A percentile compares a stretch with the other conserved stretches of the same genome.
phyloP scores from a whole-genome alignment of 2,329 filamentous ascomycete species.

The Dryadomyces quercivorus region DNA sequence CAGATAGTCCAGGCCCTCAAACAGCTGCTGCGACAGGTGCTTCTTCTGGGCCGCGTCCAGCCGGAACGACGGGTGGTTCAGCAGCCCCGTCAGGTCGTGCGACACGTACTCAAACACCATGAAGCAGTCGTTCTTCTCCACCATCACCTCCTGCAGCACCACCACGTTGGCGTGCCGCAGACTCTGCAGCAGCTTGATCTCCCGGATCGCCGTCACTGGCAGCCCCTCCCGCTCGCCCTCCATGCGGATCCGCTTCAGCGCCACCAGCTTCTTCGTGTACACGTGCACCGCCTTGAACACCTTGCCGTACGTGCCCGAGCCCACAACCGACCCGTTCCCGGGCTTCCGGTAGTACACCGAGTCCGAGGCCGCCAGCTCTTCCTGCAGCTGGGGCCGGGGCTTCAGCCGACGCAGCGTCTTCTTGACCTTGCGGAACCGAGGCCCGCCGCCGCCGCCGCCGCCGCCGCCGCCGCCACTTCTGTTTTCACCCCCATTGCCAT shows the following conservation, averaged over 20 bases:
- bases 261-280: slow-evolving; percentile 75
- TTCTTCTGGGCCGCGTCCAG: slow-evolving; percentile 82
- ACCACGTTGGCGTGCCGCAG: slow-evolving; percentile 75
- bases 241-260: slow-evolving; percentile 86
- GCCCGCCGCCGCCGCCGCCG: slow-evolving; percentile 18
- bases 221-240: slow-evolving; percentile 86
- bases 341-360: slow-evolving; percentile 93
- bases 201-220: slow-evolving; percentile 78
- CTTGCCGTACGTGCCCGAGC: slow-evolving; percentile 90
- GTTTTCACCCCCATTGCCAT: not conserved
- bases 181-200: slow-evolving; percentile 85
- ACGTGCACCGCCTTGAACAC: slow-evolving; percentile 90
- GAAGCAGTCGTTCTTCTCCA: slow-evolving; percentile 96
- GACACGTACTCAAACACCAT: slow-evolving; percentile 99
- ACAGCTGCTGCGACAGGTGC: slow-evolving; percentile 82
- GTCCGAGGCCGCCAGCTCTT: slow-evolving; percentile 65
- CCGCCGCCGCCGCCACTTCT: slow-evolving; percentile 6
- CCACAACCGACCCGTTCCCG: slow-evolving; percentile 93
- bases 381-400: slow-evolving; percentile 54
- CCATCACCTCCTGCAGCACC: slow-evolving; percentile 83
- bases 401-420: slow-evolving; percentile 60
- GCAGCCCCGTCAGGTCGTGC: slow-evolving; percentile 85
- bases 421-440: slow-evolving; percentile 49
- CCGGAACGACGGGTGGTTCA: slow-evolving; percentile 88
- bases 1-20: slow-evolving; percentile 86